Evolutionary conservation across 2,329 filamentous ascomycete species (phyloP).

Genomic region (Cladophialophora bantiana): DNA sequence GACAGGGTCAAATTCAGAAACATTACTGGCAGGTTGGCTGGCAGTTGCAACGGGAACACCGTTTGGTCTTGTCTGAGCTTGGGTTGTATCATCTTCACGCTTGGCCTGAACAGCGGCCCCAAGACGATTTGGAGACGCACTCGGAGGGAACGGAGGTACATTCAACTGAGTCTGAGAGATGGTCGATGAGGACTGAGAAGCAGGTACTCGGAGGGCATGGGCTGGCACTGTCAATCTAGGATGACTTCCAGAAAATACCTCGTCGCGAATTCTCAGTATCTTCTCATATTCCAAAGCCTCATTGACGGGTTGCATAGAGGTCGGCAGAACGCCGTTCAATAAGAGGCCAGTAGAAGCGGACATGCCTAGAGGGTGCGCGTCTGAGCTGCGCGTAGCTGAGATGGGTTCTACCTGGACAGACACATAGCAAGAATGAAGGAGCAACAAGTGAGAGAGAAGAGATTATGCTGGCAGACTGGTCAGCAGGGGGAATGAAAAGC

Average conservation of each 20-base stretch:
- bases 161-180: conserved; percentile 41
- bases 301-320: conserved; percentile 49
- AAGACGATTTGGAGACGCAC: conserved; percentile 41
- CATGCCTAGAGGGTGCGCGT: conserved; percentile 35
- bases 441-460: conserved; percentile 9
- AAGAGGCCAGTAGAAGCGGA: conserved; percentile 35
- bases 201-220: conserved; percentile 56
- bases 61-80: conserved; percentile 26
- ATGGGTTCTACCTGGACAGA: conserved; percentile 27
- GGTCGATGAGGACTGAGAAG: conserved; percentile 45
- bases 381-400: conserved; percentile 27
- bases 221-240: conserved; percentile 64
- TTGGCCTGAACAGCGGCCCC: conserved; percentile 28
- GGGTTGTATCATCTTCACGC: conserved; percentile 31
- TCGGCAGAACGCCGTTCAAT: conserved; percentile 41
- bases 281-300: conserved; percentile 76
- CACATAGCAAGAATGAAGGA: conserved; percentile 27
- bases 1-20: conserved; percentile 79
- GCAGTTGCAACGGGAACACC: conserved; percentile 40
- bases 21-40: conserved; percentile 52
- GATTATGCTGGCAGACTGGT: neutral
- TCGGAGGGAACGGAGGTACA: conserved; percentile 34
- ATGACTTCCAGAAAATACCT: conserved; percentile 75
- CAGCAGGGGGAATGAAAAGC: neutral
- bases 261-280: conserved; percentile 80